phyloP scores from a whole-genome alignment of 169 alveolate genomes.

The Amoebophrya sp. region DNA sequence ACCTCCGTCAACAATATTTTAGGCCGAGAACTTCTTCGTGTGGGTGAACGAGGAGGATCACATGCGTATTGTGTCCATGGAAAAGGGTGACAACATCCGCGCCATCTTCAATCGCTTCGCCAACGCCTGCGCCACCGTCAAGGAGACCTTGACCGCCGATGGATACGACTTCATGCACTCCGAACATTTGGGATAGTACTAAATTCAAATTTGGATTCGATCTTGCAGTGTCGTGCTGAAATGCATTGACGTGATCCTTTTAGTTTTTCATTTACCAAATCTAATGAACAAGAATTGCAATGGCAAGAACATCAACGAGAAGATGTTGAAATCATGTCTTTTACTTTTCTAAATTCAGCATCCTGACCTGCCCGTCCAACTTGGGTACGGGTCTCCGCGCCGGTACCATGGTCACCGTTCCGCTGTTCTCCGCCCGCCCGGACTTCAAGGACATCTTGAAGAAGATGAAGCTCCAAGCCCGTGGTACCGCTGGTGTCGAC shows the following conservation, averaged over 20 bases:
- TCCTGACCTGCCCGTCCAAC: slow-evolving; percentile 57
- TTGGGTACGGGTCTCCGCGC: slow-evolving; percentile 59
- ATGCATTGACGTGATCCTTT: too few species aligned
- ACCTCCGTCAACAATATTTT: too few species aligned
- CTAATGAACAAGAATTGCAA: too few species aligned
- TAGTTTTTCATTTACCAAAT: too few species aligned
- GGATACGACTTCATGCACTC: slow-evolving; percentile 44
- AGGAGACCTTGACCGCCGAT: slow-evolving; percentile 38
- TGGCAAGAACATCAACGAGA: too few species aligned
- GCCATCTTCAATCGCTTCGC: slow-evolving; percentile 53
- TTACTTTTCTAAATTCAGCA: neutral
- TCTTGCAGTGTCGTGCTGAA: too few species aligned
- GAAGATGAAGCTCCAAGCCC: slow-evolving; percentile 32
- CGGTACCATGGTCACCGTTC: slow-evolving; percentile 49
- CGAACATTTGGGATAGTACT: slow-evolving; percentile 40
- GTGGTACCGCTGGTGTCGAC: slow-evolving; percentile 36
- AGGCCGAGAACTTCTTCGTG: slow-evolving; percentile 53
- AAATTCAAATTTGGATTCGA: too few species aligned
- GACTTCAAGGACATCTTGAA: slow-evolving; percentile 34
- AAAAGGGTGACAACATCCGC: slow-evolving; percentile 54
- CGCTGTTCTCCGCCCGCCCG: slow-evolving; percentile 34
- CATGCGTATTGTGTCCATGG: slow-evolving; percentile 55
- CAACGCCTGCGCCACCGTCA: slow-evolving; percentile 46
- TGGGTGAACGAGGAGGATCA: slow-evolving; percentile 63
- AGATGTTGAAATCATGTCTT: too few species aligned